phyloP scores from a whole-genome alignment of 352 stramenopile genomes.

The Phytophthora pini region DNA sequence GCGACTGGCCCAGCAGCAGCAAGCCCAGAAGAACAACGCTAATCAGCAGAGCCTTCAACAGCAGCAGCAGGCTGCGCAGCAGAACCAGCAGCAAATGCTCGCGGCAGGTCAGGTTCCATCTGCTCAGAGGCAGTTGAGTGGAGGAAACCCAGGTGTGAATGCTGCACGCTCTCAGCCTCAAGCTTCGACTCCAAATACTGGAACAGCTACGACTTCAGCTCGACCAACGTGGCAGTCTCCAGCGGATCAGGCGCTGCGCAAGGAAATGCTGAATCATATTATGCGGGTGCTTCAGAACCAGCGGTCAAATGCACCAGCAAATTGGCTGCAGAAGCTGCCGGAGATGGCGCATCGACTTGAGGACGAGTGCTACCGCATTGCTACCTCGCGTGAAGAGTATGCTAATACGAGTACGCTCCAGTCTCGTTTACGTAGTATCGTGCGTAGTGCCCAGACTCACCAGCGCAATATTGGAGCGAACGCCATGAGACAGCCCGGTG shows the following conservation, averaged over 20 bases:
- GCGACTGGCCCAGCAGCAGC: constrained; percentile 41
- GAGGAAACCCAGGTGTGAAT: constrained; percentile 24
- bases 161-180: constrained; percentile 32
- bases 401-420: constrained; percentile 96
- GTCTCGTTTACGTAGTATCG: constrained; percentile 94
- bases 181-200: constrained; percentile 19
- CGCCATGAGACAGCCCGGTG: constrained; percentile 33
- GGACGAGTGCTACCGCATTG: constrained; percentile 95
- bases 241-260: constrained; percentile 74
- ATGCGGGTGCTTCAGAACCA: constrained; percentile 96
- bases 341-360: constrained; percentile 98
- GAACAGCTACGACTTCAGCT: constrained; percentile 7
- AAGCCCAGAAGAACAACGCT: constrained; percentile 31
- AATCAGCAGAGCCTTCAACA: constrained; percentile 35
- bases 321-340: constrained; percentile 97
- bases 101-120: constrained; percentile 25
- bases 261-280: constrained; percentile 92
- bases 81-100: constrained; percentile 51
- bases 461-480: constrained; percentile 55
- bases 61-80: constrained; percentile 43
- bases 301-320: constrained; percentile 94
- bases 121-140: constrained; percentile 41
- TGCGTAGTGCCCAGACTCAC: constrained; percentile 78
- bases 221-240: constrained; percentile 74
- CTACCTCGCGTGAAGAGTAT: constrained; percentile 93